Evolutionary conservation across 441 rosid genomes (phyloP).

Genomic region (Syzygium malaccense): DNA sequence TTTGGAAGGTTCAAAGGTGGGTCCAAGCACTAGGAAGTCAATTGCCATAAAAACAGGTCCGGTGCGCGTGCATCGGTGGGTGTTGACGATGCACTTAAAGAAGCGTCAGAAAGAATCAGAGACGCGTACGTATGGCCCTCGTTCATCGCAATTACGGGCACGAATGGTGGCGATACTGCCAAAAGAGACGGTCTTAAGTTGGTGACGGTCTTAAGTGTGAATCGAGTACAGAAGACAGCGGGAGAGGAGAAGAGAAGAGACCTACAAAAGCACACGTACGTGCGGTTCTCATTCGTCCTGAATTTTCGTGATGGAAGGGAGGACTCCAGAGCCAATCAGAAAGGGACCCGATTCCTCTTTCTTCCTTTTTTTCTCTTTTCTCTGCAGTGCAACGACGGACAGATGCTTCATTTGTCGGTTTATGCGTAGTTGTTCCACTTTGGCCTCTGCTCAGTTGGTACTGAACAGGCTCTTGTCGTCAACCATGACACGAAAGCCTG

Average conservation of each 20-base stretch:
- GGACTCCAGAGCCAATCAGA: background rate
- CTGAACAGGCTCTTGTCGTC: no score
- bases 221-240: background rate
- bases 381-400: no score
- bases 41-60: background rate
- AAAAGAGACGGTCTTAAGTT: background rate
- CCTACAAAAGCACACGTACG: background rate
- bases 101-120: background rate
- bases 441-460: no score
- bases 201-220: background rate
- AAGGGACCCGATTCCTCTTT: background rate
- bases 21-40: background rate
- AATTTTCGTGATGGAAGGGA: background rate
- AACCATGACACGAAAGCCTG: no score
- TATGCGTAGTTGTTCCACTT: no score
- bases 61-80: background rate
- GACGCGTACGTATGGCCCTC: no score
- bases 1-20: background rate
- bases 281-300: background rate
- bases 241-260: no score
- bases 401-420: no score
- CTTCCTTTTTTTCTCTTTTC: background rate
- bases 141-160: background rate
- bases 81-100: background rate
- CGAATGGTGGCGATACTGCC: background rate